Conservation (phyloP, 805 yeast genomes). For the Saturnispora besseyi region DNA sequence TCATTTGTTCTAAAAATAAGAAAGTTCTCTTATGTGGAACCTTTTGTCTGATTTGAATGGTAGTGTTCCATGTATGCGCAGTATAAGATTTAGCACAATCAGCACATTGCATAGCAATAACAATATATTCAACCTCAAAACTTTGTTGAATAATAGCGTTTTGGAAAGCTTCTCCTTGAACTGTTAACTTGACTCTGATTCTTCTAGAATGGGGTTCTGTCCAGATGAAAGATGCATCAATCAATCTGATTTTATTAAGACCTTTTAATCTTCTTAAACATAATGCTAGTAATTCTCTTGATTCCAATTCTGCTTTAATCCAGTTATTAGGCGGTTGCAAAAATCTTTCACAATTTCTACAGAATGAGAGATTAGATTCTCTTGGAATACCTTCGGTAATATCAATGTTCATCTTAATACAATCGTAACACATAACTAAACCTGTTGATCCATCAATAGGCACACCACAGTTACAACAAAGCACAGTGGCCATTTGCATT, state of each 20-base stretch:
- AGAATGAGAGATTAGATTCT: conserved; percentile 86
- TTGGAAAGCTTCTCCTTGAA: conserved; percentile 92
- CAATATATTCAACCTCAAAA: conserved; percentile 90
- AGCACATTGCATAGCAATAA: conserved; percentile 93
- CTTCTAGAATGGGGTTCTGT: conserved; percentile 98
- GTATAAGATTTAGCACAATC: conserved; percentile 98
- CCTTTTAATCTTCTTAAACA: conserved; percentile 87
- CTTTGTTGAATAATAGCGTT: conserved; percentile 90
- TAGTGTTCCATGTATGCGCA: conserved; percentile 96
- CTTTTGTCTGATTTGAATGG: conserved; percentile 95
- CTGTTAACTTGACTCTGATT: conserved; percentile 81
- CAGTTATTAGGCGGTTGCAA: conserved; percentile 92
- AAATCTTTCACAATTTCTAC: conserved; percentile 95
- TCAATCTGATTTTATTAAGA: conserved; percentile 70
- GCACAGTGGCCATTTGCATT: conserved; percentile 57
- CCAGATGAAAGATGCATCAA: conserved; percentile 96
- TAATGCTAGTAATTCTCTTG: conserved; percentile 84
- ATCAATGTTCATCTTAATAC: conserved; percentile 88
- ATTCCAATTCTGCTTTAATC: conserved; percentile 84
- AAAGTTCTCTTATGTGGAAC: conserved; percentile 96
- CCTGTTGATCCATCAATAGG: conserved; percentile 96
- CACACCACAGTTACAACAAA: conserved; percentile 97
- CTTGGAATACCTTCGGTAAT: conserved; percentile 92
- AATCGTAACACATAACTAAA: conserved; percentile 92
- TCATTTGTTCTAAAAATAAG: conserved; percentile 89